phyloP scores from a whole-genome alignment of 1,284 basidiomycete genomes.

The Tilletia horrida region DNA sequence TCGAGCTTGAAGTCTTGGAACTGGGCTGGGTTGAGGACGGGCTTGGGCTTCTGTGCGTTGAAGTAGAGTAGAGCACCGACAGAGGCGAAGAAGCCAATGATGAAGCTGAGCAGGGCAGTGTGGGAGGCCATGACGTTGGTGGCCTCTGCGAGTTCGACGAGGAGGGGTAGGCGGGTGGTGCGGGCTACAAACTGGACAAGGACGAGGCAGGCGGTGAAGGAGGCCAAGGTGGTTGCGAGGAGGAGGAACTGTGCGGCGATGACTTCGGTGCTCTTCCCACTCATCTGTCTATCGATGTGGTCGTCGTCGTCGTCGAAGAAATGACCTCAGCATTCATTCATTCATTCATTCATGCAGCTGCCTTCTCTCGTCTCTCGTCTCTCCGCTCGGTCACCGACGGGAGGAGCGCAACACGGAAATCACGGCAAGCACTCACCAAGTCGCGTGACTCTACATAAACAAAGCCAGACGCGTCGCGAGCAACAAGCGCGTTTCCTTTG shows the following conservation, averaged over 20 bases:
- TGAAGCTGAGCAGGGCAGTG: slow-evolving; percentile 39
- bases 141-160: slow-evolving; percentile 39
- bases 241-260: slow-evolving; percentile 28
- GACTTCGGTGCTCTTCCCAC: slow-evolving; percentile 12
- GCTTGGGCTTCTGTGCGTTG: slow-evolving; percentile 53
- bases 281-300: background rate
- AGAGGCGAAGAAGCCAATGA: slow-evolving; percentile 40
- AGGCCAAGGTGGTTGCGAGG: slow-evolving; percentile 34
- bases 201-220: slow-evolving; percentile 34
- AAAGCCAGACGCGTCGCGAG: no score
- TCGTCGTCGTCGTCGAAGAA: background rate
- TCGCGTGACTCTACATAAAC: no score
- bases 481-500: no score
- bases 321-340: background rate
- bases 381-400: slow-evolving; percentile 3
- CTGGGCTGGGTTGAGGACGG: slow-evolving; percentile 68
- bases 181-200: slow-evolving; percentile 29
- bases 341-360: background rate
- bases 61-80: slow-evolving; percentile 41
- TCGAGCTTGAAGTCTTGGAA: slow-evolving; percentile 80
- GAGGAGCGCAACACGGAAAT: no score
- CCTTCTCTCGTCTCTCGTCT: background rate
- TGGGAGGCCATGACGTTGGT: slow-evolving; percentile 48
- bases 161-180: slow-evolving; percentile 28
- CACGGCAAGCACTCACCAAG: no score